Base-by-base conservation (phyloP, 441 rosid genomes). In the Erodium chrysanthum region DNA sequence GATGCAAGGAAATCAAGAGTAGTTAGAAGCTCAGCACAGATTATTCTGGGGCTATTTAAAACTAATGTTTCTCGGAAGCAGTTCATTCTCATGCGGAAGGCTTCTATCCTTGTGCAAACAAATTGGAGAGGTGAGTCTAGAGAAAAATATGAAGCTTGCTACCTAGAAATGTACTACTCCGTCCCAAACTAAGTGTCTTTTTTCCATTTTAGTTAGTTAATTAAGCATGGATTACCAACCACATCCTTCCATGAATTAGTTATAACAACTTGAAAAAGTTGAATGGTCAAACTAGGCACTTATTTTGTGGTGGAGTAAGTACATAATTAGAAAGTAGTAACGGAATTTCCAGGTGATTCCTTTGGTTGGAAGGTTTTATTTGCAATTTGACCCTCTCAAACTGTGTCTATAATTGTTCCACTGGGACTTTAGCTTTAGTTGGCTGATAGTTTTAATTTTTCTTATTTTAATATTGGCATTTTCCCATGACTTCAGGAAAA, bases 1-100 rank as follows among this genome's bases (percentile, higher is more conserved):
- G 99, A 94, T 73, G 88, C 96, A 71, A 75, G 86, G 69, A 90
- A 96, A 68, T 76, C 97, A 44, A 90, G 84, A 81, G 86, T 94
- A 9, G 89, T 94, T 74, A 87, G 79, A 71, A 79, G 22, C 64
- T 97, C 97, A 63, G 99, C 99, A 8, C 88, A 83, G 81, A 81
- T 76, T n/a, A 86, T 94, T 72, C 99, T 91, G 75, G 70, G 96
- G 40, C 88, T 90, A 0, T 68, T 91, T 64, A 76, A 85, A 54
- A 91, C 99, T 69, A 88, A 91, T 71, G 70, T 71, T 20, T 84
- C 97, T 75, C 88, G 82, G 42, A 91, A 78, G 81, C 77, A 89
- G 31, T 95, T 95, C 73, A 68, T 88, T 74, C 84, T 91, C 61
- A 68, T 91, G 78, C 84, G 86, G 65, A 74, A 81, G 74, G 92